Conservation (phyloP, 176 grass and related monocot genomes). For the Carex scoparia region DNA sequence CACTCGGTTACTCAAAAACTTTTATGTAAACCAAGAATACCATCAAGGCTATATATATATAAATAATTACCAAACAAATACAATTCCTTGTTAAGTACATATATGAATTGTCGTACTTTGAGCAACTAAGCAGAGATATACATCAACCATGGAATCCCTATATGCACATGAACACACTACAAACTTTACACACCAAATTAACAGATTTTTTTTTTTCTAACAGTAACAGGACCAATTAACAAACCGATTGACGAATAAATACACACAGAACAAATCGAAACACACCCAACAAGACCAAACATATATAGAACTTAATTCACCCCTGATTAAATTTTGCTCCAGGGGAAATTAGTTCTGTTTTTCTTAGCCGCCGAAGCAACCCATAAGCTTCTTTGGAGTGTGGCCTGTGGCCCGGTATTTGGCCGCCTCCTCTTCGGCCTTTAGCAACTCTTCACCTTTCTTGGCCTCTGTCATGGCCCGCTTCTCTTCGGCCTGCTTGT, state of each 20-base stretch:
- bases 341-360: not conserved
- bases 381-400: conserved; percentile 75
- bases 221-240: conserved; percentile 8
- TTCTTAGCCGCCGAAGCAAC: conserved; percentile 69
- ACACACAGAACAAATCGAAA: conserved; percentile 16
- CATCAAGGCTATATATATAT: not conserved
- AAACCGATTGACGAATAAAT: not conserved
- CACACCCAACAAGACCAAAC: not conserved
- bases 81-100: conserved; percentile 50
- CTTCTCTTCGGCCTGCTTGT: conserved; percentile 92
- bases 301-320: not conserved
- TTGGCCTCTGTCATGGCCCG: conserved; percentile 65
- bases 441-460: conserved; percentile 58
- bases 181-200: conserved; percentile 46
- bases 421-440: conserved; percentile 72
- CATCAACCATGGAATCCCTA: conserved; percentile 40
- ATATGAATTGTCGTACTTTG: conserved; percentile 42
- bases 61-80: conserved; percentile 37
- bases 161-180: conserved; percentile 53
- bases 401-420: conserved; percentile 78
- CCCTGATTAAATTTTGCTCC: not conserved
- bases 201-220: conserved; percentile 24
- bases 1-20: not conserved
- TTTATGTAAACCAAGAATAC: not conserved
- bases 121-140: conserved; percentile 41